Base-by-base conservation (phyloP, 345 rosid genomes). In the Bretschneidera sinensis region DNA sequence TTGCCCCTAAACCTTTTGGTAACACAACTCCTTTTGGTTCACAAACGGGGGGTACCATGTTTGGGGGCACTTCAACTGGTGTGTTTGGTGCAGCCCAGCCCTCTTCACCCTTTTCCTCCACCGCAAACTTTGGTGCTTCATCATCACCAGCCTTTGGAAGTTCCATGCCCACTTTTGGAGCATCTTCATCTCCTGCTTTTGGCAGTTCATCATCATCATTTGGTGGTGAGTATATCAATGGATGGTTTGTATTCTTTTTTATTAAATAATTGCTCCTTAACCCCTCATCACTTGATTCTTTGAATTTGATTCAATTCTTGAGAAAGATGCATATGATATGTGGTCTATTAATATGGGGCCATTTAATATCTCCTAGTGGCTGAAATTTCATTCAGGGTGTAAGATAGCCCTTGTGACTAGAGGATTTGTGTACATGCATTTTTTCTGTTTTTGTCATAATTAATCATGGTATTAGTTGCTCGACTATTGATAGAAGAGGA, bases 51-150 rank as follows among this genome's bases (percentile, higher is more conserved):
- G 70, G 82, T 64, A 80, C 99, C 43, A 55, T 86, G 19, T 86
- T 94, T 64, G 99, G 97, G 39, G 90, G 91, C 21, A 84, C 95
- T 69, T 81, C 97, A 53, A 90, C 96, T 7, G 96, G 97, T 24
- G 83, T 85, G 69, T 90, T 94, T 81, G 96, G 95, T 51, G 66
- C 83, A 22, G 22, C 90, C 34, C 92, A 74, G 63, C 23, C 87
- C 28, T 82, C 98, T 17, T 78, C 95, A 6, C 89, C 87, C 18
- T 87, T 89, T 51, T 68, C 85, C 15, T 78, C 97, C 24, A 70
- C 81, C 7, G 48, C 91, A 47, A 63, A 88, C 43, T 94, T 94
- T 79, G 95, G 91, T 65, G 83, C 85, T 53, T 73, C 91, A 19
- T 83, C 96, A 49, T 76, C 96, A 5, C 85, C 90, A 23, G 78